These are phyloP conservation scores for Kwoniella sp. DNA, from an alignment of 768 basidiomycete genomes.

Conservation along the genomic window DNA sequence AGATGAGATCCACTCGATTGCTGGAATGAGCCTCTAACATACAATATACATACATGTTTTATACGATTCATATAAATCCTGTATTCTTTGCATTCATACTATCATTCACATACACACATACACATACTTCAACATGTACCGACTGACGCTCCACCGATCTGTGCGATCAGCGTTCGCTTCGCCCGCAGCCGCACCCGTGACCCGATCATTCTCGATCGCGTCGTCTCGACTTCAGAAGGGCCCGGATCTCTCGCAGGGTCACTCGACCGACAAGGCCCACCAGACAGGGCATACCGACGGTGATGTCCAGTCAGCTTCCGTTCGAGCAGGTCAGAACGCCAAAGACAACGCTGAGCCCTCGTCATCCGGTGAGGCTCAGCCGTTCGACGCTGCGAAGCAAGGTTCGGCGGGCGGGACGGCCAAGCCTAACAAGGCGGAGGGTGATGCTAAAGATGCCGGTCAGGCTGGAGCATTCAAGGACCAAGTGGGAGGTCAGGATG, in stretches of 20 bases:
- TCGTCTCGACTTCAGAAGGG: conserved; percentile 14
- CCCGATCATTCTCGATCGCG: conserved; percentile 9
- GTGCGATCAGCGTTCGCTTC: neutral
- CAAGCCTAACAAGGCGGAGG: conserved; percentile 26
- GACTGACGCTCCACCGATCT: conserved; percentile 15
- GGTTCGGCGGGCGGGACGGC: conserved; percentile 26
- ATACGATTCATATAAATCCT: neutral
- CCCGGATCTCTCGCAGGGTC: conserved; percentile 38
- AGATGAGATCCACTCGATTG: conserved; percentile 4
- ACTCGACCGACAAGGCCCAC: conserved; percentile 43
- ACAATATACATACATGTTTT: neutral
- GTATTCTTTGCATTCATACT: neutral
- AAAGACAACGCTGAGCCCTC: conserved; percentile 13
- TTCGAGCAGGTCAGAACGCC: conserved; percentile 35
- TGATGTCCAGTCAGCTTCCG: conserved; percentile 47
- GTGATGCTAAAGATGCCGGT: conserved; percentile 23
- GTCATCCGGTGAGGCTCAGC: conserved; percentile 25
- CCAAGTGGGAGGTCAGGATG: conserved; percentile 52
- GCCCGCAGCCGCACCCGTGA: neutral
- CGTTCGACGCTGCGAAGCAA: conserved; percentile 48
- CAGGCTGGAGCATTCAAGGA: conserved; percentile 42
- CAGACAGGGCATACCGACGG: conserved; percentile 36
- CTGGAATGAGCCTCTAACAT: neutral
- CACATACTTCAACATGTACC: conserved; percentile 16
- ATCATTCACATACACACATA: conserved; percentile 1